phyloP scores from a whole-genome alignment of 129 eudicot species.

The Arctium lappa region DNA sequence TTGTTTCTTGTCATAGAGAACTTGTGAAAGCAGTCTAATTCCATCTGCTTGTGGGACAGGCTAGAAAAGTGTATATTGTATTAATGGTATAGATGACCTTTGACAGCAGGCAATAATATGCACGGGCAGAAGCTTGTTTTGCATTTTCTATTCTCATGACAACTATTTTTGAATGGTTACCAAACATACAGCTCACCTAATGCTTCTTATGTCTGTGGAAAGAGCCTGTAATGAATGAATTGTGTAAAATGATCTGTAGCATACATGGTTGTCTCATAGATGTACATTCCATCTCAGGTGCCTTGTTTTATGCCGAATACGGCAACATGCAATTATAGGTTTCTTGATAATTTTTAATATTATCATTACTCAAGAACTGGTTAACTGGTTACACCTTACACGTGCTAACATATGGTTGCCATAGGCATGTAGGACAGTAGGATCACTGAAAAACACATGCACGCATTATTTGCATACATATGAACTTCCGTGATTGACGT shows the following conservation, averaged over 20 bases:
- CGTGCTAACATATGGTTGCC: not conserved
- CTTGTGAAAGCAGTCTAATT: no score
- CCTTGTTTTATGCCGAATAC: not conserved
- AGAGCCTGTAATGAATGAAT: not conserved
- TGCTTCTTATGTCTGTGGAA: not conserved
- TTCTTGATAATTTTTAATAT: constrained; percentile 7
- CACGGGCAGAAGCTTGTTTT: not conserved
- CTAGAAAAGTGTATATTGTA: no score
- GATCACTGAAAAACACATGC: constrained; percentile 8
- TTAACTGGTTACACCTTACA: not conserved
- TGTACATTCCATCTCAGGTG: not conserved
- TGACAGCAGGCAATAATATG: not conserved
- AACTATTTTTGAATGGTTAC: not conserved
- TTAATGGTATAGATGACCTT: not conserved
- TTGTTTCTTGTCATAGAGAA: no score
- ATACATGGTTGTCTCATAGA: not conserved
- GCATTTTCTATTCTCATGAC: not conserved
- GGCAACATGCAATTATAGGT: not conserved
- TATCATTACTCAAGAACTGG: not conserved
- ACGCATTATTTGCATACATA: not conserved
- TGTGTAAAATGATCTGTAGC: not conserved
- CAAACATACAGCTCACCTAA: not conserved
- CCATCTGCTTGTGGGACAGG: no score
- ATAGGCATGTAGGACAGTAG: not conserved
- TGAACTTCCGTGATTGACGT: not conserved